Base-by-base conservation (phyloP, 2,329 filamentous ascomycete species). In the Ilyonectria sp. region DNA sequence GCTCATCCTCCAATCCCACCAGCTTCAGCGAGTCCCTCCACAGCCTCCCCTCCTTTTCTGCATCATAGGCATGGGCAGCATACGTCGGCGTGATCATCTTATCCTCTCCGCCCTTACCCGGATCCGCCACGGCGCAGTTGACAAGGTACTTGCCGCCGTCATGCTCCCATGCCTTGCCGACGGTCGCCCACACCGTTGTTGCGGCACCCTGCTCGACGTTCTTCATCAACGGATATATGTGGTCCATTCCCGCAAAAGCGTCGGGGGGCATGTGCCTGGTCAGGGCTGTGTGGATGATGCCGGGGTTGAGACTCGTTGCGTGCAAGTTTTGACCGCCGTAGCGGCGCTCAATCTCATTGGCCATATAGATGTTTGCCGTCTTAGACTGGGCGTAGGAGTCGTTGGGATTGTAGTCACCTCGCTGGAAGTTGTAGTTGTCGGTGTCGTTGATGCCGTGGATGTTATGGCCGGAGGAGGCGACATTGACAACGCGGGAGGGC, bases 311-410 rank as follows among this genome's bases (percentile, higher is more conserved):
- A 26, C 55, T 60, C 13, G 31, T 54, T 29, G 62, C 33, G 19
- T 84, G 84, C 0, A 88, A 64, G 26, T 82, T 80, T 9, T 40
- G 31, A 11, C 2, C 11, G 35, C 52, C 52, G 33, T 55, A 55
- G 17, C 52, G 52, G 29, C 52, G 17, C 52, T 55, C 52, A 9
- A 55, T 23, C 52, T 55, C 52, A 19, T 55, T 55, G 31, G 52
- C 82, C 71, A 86, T 82, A 67, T 81, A 85, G 26, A 87, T 81
- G 69, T 85, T 87, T n/a, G 86, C 85, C 1, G 81, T 81, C 72
- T 89, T 89, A 52, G 79, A 77, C 69, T 86, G 82, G 0, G 79
- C 82, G 69, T 89, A 89, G 1, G 82, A 79, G 2, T 67, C 60
- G 63, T 75, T 79, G 0, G 77, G 77, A 10, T 80, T 35, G 35